Evolutionary conservation across 257 asterid genomes (phyloP).

Genomic region (Gentiana dahurica): DNA sequence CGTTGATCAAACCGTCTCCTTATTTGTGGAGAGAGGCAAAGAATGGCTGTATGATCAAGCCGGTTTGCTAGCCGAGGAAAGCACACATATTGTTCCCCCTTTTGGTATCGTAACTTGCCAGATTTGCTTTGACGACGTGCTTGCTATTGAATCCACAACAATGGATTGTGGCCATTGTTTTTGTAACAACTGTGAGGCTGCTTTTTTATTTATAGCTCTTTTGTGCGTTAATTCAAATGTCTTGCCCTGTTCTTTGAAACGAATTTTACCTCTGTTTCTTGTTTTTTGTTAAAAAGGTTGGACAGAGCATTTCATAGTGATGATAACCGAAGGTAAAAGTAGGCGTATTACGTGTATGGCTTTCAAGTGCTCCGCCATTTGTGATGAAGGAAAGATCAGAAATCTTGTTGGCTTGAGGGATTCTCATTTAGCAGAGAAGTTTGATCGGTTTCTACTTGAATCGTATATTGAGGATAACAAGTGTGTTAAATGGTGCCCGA

Average conservation of each 20-base stretch:
- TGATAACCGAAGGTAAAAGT: conserved; percentile 52
- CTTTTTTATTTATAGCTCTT: neutral
- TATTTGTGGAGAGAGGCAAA: conserved; percentile 38
- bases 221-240: too few species aligned
- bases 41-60: conserved; percentile 31
- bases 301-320: conserved; percentile 42
- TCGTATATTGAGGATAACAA: conserved; percentile 57
- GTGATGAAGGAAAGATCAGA: conserved; percentile 44
- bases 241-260: neutral
- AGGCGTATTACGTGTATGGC: conserved; percentile 49
- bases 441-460: conserved; percentile 42
- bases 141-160: conserved; percentile 20
- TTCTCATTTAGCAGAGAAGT: conserved; percentile 34
- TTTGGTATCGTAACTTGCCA: conserved; percentile 18
- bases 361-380: conserved; percentile 41
- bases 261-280: neutral
- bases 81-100: conserved; percentile 8
- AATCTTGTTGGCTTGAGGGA: conserved; percentile 30
- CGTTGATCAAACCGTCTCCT: conserved; percentile 21
- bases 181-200: conserved; percentile 51
- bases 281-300: conserved; percentile 30
- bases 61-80: conserved; percentile 24
- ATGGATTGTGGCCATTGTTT: conserved; percentile 63
- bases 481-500: conserved; percentile 58
- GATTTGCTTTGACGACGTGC: conserved; percentile 43